Conservation (phyloP, 2,329 filamentous ascomycete species). For the Laburnicola sp. region DNA sequence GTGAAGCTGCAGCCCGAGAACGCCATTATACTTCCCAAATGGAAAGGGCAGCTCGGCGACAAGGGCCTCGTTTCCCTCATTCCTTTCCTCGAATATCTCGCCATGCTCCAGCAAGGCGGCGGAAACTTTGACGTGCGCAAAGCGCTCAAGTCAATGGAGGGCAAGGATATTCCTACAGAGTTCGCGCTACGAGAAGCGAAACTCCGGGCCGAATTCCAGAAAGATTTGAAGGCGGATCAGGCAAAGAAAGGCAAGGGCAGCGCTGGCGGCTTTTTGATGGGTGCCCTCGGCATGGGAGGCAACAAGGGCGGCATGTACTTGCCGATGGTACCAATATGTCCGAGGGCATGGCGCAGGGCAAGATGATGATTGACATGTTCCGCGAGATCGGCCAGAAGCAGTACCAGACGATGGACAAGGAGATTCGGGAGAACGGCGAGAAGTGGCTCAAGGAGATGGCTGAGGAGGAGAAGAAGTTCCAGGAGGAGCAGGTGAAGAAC, state of each 20-base stretch:
- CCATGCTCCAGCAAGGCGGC: slow-evolving; percentile 67
- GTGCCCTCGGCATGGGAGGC: slow-evolving; percentile 73
- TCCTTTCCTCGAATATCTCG: slow-evolving; percentile 96
- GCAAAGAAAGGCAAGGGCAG: slow-evolving; percentile 63
- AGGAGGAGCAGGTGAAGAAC: slow-evolving; percentile 87
- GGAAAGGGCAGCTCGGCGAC: slow-evolving; percentile 82
- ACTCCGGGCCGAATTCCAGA: slow-evolving; percentile 81
- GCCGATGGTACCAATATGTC: slow-evolving; percentile 59
- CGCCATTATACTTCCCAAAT: slow-evolving; percentile 86
- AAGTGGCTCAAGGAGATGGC: slow-evolving; percentile 96
- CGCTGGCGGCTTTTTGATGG: slow-evolving; percentile 70
- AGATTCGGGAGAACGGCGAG: slow-evolving; percentile 90
- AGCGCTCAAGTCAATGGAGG: slow-evolving; percentile 84
- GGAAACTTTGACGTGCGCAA: slow-evolving; percentile 84
- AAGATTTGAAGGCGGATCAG: slow-evolving; percentile 70
- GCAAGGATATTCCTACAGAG: slow-evolving; percentile 84
- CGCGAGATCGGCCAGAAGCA: slow-evolving; percentile 87
- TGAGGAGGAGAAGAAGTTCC: slow-evolving; percentile 80
- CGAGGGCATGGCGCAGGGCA: slow-evolving; percentile 84
- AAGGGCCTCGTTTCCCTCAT: slow-evolving; percentile 86
- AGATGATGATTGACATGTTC: slow-evolving; percentile 95
- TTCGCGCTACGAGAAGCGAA: slow-evolving; percentile 87
- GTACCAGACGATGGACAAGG: slow-evolving; percentile 85
- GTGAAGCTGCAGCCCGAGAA: slow-evolving; percentile 94
- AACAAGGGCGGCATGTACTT: slow-evolving; percentile 58